A percentile compares a stretch with the other conserved stretches of the same genome.
Conservation (phyloP, 2,329 filamentous ascomycete genomes). For the Penicillium janthinellum region DNA sequence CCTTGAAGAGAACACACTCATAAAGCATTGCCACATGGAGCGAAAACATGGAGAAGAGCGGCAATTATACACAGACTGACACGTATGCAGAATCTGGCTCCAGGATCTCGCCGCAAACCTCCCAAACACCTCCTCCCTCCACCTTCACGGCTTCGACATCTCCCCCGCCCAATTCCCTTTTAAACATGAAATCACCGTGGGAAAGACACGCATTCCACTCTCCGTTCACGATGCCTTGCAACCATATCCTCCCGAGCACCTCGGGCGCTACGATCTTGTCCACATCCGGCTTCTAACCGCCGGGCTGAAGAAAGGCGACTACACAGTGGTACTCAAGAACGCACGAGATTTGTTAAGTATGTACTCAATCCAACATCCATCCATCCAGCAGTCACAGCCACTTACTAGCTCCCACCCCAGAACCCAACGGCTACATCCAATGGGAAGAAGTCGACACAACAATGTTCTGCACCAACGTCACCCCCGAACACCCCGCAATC, state of each 20-base stretch:
- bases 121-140: constrained; percentile 11
- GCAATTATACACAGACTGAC: background rate
- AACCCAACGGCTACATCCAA: constrained; percentile 31
- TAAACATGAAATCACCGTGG: constrained; percentile 13
- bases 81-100: constrained; percentile 29
- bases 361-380: background rate
- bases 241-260: constrained; percentile 31
- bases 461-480: constrained; percentile 18
- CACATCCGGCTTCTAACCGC: constrained; percentile 33
- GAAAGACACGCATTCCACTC: constrained; percentile 6
- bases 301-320: constrained; percentile 29
- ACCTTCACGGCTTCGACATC: constrained; percentile 36
- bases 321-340: constrained; percentile 26
- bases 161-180: constrained; percentile 32
- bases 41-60: background rate
- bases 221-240: constrained; percentile 29
- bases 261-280: constrained; percentile 35
- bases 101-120: constrained; percentile 13
- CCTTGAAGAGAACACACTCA: background rate
- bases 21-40: background rate
- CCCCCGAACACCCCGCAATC: constrained; percentile 12
- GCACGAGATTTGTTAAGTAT: constrained; percentile 33
- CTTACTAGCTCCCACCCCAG: background rate
- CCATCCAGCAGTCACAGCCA: no score
- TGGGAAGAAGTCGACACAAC: constrained; percentile 31